Conservation (phyloP, 148 eudicot species). For the Rhododendron simsii region DNA sequence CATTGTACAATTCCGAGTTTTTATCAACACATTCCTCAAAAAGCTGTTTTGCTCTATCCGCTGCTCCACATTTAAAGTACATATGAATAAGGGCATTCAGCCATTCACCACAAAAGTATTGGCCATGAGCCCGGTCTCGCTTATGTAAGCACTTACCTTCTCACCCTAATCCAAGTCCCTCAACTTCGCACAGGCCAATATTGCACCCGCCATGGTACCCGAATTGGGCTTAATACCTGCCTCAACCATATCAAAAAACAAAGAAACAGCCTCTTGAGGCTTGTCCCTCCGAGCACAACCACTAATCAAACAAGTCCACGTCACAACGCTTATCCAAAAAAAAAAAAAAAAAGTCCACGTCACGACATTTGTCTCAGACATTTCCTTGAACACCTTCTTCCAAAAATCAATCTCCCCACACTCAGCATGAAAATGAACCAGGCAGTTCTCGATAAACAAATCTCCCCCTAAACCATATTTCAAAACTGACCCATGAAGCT, state of each 20-base stretch:
- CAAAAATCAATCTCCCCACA: slow-evolving; percentile 25
- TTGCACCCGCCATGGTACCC: slow-evolving; percentile 30
- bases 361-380: slow-evolving; percentile 23
- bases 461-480: slow-evolving; percentile 4
- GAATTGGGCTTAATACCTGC: slow-evolving; percentile 26
- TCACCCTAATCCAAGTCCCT: slow-evolving; percentile 30
- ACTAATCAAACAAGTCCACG: slow-evolving; percentile 40
- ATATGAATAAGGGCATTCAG: slow-evolving; percentile 36
- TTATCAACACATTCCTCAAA: slow-evolving; percentile 19
- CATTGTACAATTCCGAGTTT: slow-evolving; percentile 27
- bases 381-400: slow-evolving; percentile 31
- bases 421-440: slow-evolving; percentile 30
- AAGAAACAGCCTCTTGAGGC: slow-evolving; percentile 23
- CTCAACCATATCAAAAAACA: slow-evolving; percentile 30
- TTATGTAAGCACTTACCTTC: slow-evolving; percentile 20
- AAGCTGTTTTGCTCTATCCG: slow-evolving; percentile 20
- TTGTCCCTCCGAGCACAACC: slow-evolving; percentile 24
- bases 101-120: slow-evolving; percentile 30
- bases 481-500: slow-evolving; percentile 27
- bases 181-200: slow-evolving; percentile 39
- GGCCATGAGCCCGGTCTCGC: slow-evolving; percentile 2
- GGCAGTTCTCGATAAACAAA: slow-evolving; percentile 10
- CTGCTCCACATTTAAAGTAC: slow-evolving; percentile 37
- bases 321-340: no score
- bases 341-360: slow-evolving; percentile 42